phyloP scores from a whole-genome alignment of 305 asterid species.

The Vinca major region DNA sequence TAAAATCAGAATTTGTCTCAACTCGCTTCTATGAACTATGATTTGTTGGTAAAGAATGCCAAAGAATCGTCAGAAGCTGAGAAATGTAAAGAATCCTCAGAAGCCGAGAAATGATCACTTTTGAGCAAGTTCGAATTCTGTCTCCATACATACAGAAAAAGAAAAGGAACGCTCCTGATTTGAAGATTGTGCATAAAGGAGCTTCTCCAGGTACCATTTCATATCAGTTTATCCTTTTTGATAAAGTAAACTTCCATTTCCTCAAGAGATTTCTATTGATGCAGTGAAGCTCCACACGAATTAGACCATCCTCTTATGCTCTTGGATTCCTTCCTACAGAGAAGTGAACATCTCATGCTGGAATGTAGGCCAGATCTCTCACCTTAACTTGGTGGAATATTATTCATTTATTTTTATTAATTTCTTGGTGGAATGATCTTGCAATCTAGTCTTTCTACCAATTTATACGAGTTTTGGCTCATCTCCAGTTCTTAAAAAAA shows the following conservation, averaged over 20 bases:
- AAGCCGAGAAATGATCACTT: slow-evolving; percentile 34
- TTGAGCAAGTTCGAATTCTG: slow-evolving; percentile 5
- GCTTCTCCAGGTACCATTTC: not conserved
- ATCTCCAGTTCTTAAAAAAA: too few species aligned
- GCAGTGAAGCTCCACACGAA: slow-evolving; percentile 5
- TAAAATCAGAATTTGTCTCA: slow-evolving; percentile 75
- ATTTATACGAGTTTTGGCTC: too few species aligned
- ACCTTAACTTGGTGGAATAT: too few species aligned
- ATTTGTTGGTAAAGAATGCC: slow-evolving; percentile 58
- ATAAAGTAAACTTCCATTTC: not conserved
- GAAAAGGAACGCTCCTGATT: not conserved
- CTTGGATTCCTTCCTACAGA: not conserved
- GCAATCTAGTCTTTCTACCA: too few species aligned
- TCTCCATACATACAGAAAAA: not conserved
- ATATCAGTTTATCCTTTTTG: not conserved
- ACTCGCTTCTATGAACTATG: slow-evolving; percentile 86
- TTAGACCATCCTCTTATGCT: not conserved
- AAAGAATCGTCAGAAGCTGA: slow-evolving; percentile 52
- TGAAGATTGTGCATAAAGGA: slow-evolving; percentile 5
- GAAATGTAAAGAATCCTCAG: slow-evolving; percentile 45
- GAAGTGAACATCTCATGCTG: too few species aligned
- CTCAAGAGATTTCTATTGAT: not conserved
- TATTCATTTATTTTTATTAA: too few species aligned
- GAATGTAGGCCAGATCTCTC: too few species aligned
- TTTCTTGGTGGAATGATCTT: too few species aligned